Evolutionary conservation across 768 basidiomycete genomes (phyloP).

Genomic region (Peribolospora kevripleyi): DNA sequence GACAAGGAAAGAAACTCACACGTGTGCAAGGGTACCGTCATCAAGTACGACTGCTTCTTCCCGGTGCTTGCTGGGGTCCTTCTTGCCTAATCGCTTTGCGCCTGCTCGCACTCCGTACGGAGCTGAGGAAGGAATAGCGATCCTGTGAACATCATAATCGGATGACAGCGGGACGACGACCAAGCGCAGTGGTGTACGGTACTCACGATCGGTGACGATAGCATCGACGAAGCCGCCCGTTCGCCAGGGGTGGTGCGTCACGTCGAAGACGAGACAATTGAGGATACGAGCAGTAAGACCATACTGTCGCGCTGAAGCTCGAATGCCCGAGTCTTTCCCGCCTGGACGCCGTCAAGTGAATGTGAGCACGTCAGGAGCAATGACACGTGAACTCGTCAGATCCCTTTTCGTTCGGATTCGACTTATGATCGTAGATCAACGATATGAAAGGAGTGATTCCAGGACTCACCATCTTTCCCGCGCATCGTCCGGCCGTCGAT

Average conservation of each 20-base stretch:
- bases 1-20: slow-evolving; percentile 15
- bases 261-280: slow-evolving; percentile 73
- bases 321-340: slow-evolving; percentile 34
- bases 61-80: slow-evolving; percentile 10
- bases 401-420: neutral
- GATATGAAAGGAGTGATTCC: neutral
- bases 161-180: neutral
- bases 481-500: slow-evolving; percentile 95
- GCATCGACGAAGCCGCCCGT: slow-evolving; percentile 79
- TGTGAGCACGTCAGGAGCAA: slow-evolving; percentile 2
- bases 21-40: slow-evolving; percentile 19
- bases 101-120: slow-evolving; percentile 60
- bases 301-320: slow-evolving; percentile 55
- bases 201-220: slow-evolving; percentile 41
- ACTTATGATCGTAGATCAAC: neutral
- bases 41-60: slow-evolving; percentile 17
- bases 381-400: slow-evolving; percentile 9
- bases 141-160: neutral
- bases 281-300: slow-evolving; percentile 45
- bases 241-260: slow-evolving; percentile 67
- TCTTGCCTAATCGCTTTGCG: slow-evolving; percentile 22
- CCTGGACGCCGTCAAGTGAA: slow-evolving; percentile 1
- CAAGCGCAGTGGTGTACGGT: too few species aligned
- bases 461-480: slow-evolving; percentile 41
- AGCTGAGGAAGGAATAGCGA: neutral